A percentile compares a stretch with the other conserved stretches of the same genome.
Conservation (phyloP, 176 grass and related monocot genomes). For the Raddia guianensis region DNA sequence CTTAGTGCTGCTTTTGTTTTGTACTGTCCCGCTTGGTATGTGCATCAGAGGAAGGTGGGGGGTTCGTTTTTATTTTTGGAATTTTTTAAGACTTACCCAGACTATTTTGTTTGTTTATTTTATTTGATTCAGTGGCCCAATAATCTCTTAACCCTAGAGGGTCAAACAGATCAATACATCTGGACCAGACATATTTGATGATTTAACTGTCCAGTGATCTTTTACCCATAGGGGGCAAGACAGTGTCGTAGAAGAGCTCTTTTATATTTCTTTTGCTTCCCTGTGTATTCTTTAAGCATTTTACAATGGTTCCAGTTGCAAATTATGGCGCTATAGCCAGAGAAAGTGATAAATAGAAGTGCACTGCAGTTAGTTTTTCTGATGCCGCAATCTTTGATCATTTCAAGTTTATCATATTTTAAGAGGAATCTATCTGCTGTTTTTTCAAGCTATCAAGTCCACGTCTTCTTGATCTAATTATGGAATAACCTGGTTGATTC, state of each 20-base stretch:
- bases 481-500: background rate
- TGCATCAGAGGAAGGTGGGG: background rate
- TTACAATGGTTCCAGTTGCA: background rate
- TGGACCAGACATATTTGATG: no score
- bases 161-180: no score
- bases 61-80: no score
- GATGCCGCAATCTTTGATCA: background rate
- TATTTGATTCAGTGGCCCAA: no score
- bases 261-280: background rate
- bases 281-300: background rate
- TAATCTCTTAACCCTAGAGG: no score
- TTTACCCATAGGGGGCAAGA: no score
- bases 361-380: background rate
- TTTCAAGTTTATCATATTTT: background rate
- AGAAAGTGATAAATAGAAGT: background rate
- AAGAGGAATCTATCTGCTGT: background rate
- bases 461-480: constrained; percentile 28
- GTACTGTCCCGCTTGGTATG: background rate
- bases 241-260: no score
- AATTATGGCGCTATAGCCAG: background rate
- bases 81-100: no score
- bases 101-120: no score
- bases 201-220: no score
- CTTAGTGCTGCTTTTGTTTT: constrained; percentile 25
- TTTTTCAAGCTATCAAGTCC: constrained; percentile 1